Conservation (phyloP, 2,329 filamentous ascomycete genomes). For the Cytospora chrysosperma region DNA sequence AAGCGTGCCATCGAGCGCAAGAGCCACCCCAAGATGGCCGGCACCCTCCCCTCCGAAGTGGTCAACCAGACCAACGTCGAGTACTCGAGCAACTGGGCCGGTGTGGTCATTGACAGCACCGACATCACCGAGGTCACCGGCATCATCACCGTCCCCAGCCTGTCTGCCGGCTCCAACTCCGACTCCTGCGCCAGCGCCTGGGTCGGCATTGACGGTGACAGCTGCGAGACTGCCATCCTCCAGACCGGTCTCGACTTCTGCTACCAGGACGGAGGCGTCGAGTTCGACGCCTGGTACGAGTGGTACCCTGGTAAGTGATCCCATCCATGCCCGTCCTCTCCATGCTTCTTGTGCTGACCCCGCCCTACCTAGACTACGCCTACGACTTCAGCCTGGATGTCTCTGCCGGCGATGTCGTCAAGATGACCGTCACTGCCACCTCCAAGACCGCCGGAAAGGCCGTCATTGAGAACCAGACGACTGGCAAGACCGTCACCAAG, state of each 20-base stretch:
- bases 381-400: slow-evolving; percentile 15
- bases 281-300: slow-evolving; percentile 55
- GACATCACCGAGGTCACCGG: slow-evolving; percentile 51
- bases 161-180: slow-evolving; percentile 33
- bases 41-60: not conserved
- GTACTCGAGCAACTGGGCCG: slow-evolving; percentile 51
- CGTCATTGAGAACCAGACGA: slow-evolving; percentile 46
- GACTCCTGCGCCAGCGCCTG: slow-evolving; percentile 51
- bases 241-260: slow-evolving; percentile 58
- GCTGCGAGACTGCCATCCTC: slow-evolving; percentile 48
- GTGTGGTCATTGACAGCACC: slow-evolving; percentile 51
- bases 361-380: slow-evolving; percentile 41
- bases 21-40: not conserved
- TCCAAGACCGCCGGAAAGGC: slow-evolving; percentile 42
- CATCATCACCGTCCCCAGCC: slow-evolving; percentile 46
- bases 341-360: not conserved
- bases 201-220: slow-evolving; percentile 54
- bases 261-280: slow-evolving; percentile 39
- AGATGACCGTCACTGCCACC: slow-evolving; percentile 33
- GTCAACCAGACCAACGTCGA: slow-evolving; percentile 7
- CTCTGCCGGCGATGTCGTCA: slow-evolving; percentile 14
- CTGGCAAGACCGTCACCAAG: slow-evolving; percentile 49
- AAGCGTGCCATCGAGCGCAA: slow-evolving; percentile 14
- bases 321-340: not conserved
- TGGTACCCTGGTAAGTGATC: slow-evolving; percentile 46